phyloP scores from a whole-genome alignment of 1,284 basidiomycete species.

The Moesziomyces sp. region DNA sequence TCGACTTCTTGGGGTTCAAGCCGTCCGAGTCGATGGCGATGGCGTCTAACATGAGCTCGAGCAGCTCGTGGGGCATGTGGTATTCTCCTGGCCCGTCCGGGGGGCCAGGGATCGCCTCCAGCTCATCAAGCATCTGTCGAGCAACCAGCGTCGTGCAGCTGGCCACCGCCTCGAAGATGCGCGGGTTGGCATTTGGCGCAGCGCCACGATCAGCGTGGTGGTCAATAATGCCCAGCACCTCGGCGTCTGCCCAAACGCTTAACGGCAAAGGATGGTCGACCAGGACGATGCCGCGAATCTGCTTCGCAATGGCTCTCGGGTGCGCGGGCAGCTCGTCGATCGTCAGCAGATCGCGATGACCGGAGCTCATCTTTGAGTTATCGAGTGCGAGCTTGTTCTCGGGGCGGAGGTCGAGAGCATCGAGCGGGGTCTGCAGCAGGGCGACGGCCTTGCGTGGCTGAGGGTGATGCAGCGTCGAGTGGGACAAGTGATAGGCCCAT shows the following conservation, averaged over 20 bases:
- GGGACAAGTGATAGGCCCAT: slow-evolving; percentile 62
- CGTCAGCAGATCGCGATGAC: slow-evolving; percentile 68
- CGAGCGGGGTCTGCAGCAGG: slow-evolving; percentile 56
- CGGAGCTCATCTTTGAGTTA: slow-evolving; percentile 62
- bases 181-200: slow-evolving; percentile 57
- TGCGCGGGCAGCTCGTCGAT: slow-evolving; percentile 68
- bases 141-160: slow-evolving; percentile 66
- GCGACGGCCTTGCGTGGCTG: slow-evolving; percentile 50
- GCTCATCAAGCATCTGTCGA: slow-evolving; percentile 58
- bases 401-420: slow-evolving; percentile 67
- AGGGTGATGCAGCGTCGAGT: slow-evolving; percentile 41
- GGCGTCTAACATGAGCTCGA: slow-evolving; percentile 60
- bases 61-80: slow-evolving; percentile 59
- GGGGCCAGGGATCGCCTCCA: slow-evolving; percentile 41
- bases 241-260: slow-evolving; percentile 57
- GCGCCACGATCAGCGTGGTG: slow-evolving; percentile 66
- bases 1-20: slow-evolving; percentile 50
- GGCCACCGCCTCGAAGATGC: slow-evolving; percentile 59
- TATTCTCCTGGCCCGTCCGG: slow-evolving; percentile 45
- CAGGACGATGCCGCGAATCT: slow-evolving; percentile 64
- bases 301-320: slow-evolving; percentile 57
- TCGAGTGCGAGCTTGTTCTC: slow-evolving; percentile 67
- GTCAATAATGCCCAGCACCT: slow-evolving; percentile 63
- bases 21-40: slow-evolving; percentile 64
- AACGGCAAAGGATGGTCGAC: slow-evolving; percentile 68